Evolutionary conservation across 116 monocot genomes (phyloP).

Genomic region (Phalaenopsis hybrid): DNA sequence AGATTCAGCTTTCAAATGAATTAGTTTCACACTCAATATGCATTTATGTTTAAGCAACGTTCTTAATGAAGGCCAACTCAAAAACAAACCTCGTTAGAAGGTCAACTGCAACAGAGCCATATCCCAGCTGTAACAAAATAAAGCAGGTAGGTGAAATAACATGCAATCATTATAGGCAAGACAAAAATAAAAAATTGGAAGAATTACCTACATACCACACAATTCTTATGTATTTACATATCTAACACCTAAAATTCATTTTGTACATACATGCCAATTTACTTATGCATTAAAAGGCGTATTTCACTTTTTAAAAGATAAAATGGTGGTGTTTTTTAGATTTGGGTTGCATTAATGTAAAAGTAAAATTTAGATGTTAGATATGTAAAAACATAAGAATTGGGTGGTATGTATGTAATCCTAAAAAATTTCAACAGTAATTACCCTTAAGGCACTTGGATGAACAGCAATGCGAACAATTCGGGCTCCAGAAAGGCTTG

Average conservation of each 20-base stretch:
- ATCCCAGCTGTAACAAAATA: conserved; percentile 53
- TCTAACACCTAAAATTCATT: too few relatives aligned
- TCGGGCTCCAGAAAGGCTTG: conserved; percentile 84
- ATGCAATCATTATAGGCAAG: not conserved
- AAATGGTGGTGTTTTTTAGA: too few relatives aligned
- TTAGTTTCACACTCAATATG: not conserved
- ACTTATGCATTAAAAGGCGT: too few relatives aligned
- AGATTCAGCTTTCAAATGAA: not conserved
- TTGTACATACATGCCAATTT: too few relatives aligned
- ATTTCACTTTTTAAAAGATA: too few relatives aligned
- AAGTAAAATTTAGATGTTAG: too few relatives aligned
- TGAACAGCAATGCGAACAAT: conserved; percentile 98
- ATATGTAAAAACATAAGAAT: too few relatives aligned
- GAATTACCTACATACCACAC: too few relatives aligned
- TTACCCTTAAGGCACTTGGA: conserved; percentile 87
- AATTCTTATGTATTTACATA: too few relatives aligned
- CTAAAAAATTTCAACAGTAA: not conserved
- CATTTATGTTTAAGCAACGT: not conserved
- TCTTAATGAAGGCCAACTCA: not conserved
- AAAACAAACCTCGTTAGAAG: conserved; percentile 64
- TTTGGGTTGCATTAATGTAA: too few relatives aligned
- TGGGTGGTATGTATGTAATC: too few relatives aligned
- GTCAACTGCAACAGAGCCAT: conserved; percentile 82
- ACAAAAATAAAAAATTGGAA: not conserved
- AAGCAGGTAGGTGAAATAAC: not conserved